Evolutionary conservation across 768 basidiomycete genomes (phyloP).

Genomic region (Lentinus brumalis): DNA sequence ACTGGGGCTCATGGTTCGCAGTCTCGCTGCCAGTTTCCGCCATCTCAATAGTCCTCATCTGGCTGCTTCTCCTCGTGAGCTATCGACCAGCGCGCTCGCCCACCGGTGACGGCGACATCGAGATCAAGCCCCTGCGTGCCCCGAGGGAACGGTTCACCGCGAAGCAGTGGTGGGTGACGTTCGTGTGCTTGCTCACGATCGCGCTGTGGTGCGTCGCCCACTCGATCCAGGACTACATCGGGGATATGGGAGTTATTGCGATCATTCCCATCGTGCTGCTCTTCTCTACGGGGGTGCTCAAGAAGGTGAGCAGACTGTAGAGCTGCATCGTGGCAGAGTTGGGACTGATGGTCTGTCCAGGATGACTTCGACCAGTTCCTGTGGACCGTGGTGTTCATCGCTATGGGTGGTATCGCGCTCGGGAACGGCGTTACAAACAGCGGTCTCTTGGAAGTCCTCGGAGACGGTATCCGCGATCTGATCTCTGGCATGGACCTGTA

Average conservation of each 20-base stretch:
- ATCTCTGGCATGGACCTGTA: conserved; percentile 68
- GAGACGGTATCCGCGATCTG: conserved; percentile 55
- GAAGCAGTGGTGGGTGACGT: conserved; percentile 89
- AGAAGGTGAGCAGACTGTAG: conserved; percentile 63
- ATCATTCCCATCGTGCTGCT: conserved; percentile 91
- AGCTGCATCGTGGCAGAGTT: neutral
- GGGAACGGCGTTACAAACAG: conserved; percentile 92
- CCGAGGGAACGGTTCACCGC: conserved; percentile 78
- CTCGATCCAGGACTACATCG: conserved; percentile 70
- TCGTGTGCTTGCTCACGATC: conserved; percentile 85
- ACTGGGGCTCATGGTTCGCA: conserved; percentile 93
- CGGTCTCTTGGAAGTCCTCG: conserved; percentile 82
- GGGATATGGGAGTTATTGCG: conserved; percentile 98
- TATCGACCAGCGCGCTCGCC: conserved; percentile 77
- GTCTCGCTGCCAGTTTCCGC: conserved; percentile 91
- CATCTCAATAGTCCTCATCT: conserved; percentile 86
- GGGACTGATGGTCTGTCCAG: conserved; percentile 39
- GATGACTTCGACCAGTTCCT: conserved; percentile 94
- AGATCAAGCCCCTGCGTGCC: conserved; percentile 83
- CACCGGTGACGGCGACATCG: conserved; percentile 74
- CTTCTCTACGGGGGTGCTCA: conserved; percentile 90
- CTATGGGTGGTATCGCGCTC: conserved; percentile 97
- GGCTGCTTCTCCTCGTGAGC: conserved; percentile 82
- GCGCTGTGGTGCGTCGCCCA: conserved; percentile 88
- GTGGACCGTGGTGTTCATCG: conserved; percentile 94